These are phyloP conservation scores for Chlorencoelia australis DNA, from an alignment of 2,329 filamentous ascomycete genomes.

Conservation along the genomic window DNA sequence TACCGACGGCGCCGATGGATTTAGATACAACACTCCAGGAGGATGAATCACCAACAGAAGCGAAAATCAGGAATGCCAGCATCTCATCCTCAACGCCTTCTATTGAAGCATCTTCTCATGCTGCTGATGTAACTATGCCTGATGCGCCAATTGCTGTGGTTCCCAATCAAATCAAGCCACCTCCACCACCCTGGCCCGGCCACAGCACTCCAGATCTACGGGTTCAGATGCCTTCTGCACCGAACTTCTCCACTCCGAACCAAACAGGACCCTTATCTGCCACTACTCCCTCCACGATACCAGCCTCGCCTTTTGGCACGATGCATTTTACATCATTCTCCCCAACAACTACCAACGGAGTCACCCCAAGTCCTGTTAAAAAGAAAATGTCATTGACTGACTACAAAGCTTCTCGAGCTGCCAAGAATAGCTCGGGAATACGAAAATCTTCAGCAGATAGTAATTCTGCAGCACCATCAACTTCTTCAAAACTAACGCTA, in stretches of 20 bases:
- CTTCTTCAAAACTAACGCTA: slow-evolving; percentile 30
- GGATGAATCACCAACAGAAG: slow-evolving; percentile 18
- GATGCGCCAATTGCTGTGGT: slow-evolving; percentile 19
- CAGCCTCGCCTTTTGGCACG: slow-evolving; percentile 42
- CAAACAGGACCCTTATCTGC: slow-evolving; percentile 36
- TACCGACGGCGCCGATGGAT: slow-evolving; percentile 18
- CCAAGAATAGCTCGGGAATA: slow-evolving; percentile 22
- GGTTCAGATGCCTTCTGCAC: slow-evolving; percentile 48
- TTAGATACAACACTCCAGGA: slow-evolving; percentile 13
- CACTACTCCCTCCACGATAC: slow-evolving; percentile 33
- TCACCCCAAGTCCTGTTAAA: slow-evolving; percentile 41
- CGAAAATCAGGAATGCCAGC: slow-evolving; percentile 16
- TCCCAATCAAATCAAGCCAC: slow-evolving; percentile 22
- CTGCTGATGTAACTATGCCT: slow-evolving; percentile 18
- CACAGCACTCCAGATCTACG: slow-evolving; percentile 18
- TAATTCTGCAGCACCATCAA: slow-evolving; percentile 26
- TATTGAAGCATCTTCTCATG: slow-evolving; percentile 11
- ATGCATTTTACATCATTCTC: slow-evolving; percentile 35
- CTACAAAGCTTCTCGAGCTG: slow-evolving; percentile 45
- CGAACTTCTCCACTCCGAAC: slow-evolving; percentile 34
- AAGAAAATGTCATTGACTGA: slow-evolving; percentile 60
- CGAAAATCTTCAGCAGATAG: slow-evolving; percentile 16
- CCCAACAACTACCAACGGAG: slow-evolving; percentile 33
- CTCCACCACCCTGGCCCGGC: slow-evolving; percentile 23
- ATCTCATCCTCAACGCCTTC: slow-evolving; percentile 21